Conservation (phyloP, 306 rosid genomes). For the Neltuma alba region DNA sequence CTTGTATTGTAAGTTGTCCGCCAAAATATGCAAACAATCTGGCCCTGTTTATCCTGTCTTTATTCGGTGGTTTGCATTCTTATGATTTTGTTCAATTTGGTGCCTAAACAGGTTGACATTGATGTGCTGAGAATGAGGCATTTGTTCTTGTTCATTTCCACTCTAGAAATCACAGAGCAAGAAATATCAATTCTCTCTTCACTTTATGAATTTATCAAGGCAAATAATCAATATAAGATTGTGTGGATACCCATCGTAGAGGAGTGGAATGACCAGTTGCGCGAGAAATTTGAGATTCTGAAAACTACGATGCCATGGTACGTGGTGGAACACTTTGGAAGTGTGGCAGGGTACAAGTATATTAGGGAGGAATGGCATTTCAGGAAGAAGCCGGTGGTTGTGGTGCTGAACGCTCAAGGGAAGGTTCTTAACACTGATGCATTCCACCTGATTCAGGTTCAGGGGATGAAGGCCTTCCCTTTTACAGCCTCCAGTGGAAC, state of each 20-base stretch:
- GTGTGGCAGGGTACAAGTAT: slow-evolving; percentile 34
- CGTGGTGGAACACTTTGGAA: slow-evolving; percentile 13
- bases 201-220: slow-evolving; percentile 26
- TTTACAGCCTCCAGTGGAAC: not conserved
- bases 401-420: slow-evolving; percentile 38
- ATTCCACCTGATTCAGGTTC: slow-evolving; percentile 31
- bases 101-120: slow-evolving; percentile 19
- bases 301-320: slow-evolving; percentile 40
- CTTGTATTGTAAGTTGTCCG: not conserved
- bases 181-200: slow-evolving; percentile 32
- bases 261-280: not conserved
- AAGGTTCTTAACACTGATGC: slow-evolving; percentile 31
- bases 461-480: slow-evolving; percentile 36
- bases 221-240: slow-evolving; percentile 33
- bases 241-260: slow-evolving; percentile 55
- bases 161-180: slow-evolving; percentile 33
- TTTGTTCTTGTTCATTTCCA: slow-evolving; percentile 23
- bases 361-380: slow-evolving; percentile 47
- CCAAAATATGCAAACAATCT: not conserved
- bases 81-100: not conserved
- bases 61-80: not conserved
- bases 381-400: slow-evolving; percentile 41
- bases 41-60: not conserved
- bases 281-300: slow-evolving; percentile 13
- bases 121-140: slow-evolving; percentile 13